Evolutionary conservation across 225 moss, liverwort and hornwort genomes (phyloP).

Genomic region (Polytrichum formosum): DNA sequence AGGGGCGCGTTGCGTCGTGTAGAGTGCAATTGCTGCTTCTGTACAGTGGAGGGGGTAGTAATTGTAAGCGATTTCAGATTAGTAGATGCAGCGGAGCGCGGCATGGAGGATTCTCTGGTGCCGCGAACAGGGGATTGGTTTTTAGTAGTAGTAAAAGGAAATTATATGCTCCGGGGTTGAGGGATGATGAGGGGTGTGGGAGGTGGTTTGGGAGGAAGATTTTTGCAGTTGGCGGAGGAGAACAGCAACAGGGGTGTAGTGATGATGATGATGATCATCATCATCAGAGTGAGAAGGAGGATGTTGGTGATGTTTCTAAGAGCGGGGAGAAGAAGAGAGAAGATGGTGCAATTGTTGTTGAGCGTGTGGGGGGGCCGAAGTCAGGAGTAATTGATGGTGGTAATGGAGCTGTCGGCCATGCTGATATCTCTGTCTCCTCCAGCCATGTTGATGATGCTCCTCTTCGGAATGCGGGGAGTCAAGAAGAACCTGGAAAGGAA

Average conservation of each 20-base stretch:
- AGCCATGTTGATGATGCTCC: slow-evolving; percentile 16
- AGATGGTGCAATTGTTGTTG: neutral
- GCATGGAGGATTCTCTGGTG: neutral
- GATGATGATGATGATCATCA: slow-evolving; percentile 6
- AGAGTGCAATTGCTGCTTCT: slow-evolving; percentile 42
- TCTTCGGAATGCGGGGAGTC: slow-evolving; percentile 37
- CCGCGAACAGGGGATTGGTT: neutral
- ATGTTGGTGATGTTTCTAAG: slow-evolving; percentile 31
- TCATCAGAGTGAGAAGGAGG: slow-evolving; percentile 8
- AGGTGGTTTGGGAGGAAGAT: slow-evolving; percentile 7
- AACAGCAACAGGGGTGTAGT: slow-evolving; percentile 5
- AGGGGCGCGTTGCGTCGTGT: slow-evolving; percentile 11
- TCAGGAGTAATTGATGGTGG: slow-evolving; percentile 11
- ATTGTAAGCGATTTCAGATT: slow-evolving; percentile 12
- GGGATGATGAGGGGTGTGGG: slow-evolving; percentile 2
- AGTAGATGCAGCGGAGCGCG: neutral
- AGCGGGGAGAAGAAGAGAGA: slow-evolving; percentile 19
- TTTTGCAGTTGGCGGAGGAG: neutral
- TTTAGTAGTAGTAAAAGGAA: neutral
- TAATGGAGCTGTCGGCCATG: slow-evolving; percentile 3
- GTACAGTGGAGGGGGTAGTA: slow-evolving; percentile 30
- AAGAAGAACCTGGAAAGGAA: slow-evolving; percentile 32
- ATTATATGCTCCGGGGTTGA: slow-evolving; percentile 11
- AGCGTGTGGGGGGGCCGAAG: neutral
- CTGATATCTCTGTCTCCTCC: slow-evolving; percentile 9